These are phyloP conservation scores for Phytophthora hybrid DNA, from an alignment of 352 stramenopile species.

Conservation along the genomic window DNA sequence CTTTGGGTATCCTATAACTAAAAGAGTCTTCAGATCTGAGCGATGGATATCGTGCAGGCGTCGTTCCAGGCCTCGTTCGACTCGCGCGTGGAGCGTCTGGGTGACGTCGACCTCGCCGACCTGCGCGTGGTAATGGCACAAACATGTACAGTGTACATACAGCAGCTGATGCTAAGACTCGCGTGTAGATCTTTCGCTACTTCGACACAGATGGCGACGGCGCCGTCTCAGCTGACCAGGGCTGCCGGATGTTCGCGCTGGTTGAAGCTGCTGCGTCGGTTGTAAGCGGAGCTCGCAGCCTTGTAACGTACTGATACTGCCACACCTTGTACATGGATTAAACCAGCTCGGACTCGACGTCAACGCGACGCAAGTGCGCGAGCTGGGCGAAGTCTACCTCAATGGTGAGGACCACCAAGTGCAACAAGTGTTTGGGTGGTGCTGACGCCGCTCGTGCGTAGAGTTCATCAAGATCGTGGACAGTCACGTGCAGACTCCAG, in stretches of 20 bases:
- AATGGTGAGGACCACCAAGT: conserved; percentile 44
- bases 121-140: conserved; percentile 50
- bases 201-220: conserved; percentile 77
- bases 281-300: not conserved
- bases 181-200: conserved; percentile 71
- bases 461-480: conserved; percentile 83
- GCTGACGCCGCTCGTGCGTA: conserved; percentile 14
- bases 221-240: conserved; percentile 63
- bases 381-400: conserved; percentile 73
- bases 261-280: conserved; percentile 25
- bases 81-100: conserved; percentile 59
- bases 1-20: not conserved
- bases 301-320: not conserved
- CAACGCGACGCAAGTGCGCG: conserved; percentile 54
- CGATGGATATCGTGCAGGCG: conserved; percentile 69
- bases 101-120: conserved; percentile 58
- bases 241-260: conserved; percentile 69
- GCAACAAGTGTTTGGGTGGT: not conserved
- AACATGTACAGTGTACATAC: not conserved
- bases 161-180: not conserved
- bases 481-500: conserved; percentile 44
- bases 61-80: conserved; percentile 77
- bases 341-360: conserved; percentile 64
- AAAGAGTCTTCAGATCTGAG: too few species aligned
- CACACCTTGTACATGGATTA: not conserved